A percentile compares a stretch with the other conserved stretches of the same genome.
These are phyloP conservation scores for Yarrowia keelungensis DNA, from an alignment of 805 yeast species.

Conservation along the genomic window DNA sequence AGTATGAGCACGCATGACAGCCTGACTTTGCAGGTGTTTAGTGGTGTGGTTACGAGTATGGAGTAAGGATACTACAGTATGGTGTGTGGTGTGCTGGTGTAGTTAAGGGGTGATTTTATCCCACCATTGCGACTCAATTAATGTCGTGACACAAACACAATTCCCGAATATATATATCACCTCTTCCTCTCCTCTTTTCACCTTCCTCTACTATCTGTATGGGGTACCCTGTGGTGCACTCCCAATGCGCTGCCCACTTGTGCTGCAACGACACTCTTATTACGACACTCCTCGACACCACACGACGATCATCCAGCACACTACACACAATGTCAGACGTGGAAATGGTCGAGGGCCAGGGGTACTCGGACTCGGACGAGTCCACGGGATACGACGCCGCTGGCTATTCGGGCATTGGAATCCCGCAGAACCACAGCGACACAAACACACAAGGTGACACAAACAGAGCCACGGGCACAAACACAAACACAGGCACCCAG, in stretches of 20 bases:
- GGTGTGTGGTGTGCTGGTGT: neutral
- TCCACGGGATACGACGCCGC: slow-evolving; percentile 7
- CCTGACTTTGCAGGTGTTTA: too few species aligned
- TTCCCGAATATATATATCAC: neutral
- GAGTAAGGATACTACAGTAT: too few species aligned
- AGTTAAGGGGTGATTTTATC: too few species aligned
- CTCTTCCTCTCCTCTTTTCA: neutral
- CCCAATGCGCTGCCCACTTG: slow-evolving; percentile 14
- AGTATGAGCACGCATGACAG: too few species aligned
- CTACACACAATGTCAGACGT: slow-evolving; percentile 32
- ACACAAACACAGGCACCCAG: neutral
- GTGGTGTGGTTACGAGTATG: neutral
- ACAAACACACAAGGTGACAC: neutral
- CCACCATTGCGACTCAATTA: too few species aligned
- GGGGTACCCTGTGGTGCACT: neutral
- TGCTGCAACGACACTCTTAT: too few species aligned
- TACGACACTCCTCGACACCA: neutral
- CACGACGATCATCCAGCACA: slow-evolving; percentile 9
- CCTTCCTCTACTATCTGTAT: neutral
- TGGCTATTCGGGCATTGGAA: slow-evolving; percentile 22
- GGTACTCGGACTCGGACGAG: slow-evolving; percentile 39
- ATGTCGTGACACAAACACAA: too few species aligned
- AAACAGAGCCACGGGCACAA: neutral
- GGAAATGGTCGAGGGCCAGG: slow-evolving; percentile 40
- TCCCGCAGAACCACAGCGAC: neutral